Evolutionary conservation across 805 yeast species (phyloP).

Genomic region (Ogataea siamensis): DNA sequence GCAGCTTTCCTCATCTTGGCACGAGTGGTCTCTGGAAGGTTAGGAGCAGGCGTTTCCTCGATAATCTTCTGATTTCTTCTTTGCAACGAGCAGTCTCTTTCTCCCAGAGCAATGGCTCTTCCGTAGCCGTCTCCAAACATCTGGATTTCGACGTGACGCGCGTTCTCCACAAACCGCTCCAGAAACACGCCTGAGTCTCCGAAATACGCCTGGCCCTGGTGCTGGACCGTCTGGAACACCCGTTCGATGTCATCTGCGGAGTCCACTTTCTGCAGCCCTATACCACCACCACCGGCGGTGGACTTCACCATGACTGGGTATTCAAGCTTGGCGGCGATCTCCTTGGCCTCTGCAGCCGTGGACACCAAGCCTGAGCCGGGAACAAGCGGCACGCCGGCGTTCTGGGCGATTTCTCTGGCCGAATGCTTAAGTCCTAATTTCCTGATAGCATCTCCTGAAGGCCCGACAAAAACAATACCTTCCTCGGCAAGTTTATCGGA

Average conservation of each 20-base stretch:
- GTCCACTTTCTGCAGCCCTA: slow-evolving; percentile 93
- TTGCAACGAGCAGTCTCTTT: slow-evolving; percentile 96
- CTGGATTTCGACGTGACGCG: slow-evolving; percentile 96
- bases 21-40: slow-evolving; percentile 79
- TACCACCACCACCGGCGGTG: slow-evolving; percentile 99
- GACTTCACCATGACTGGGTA: slow-evolving; percentile 96
- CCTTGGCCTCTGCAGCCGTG: slow-evolving; percentile 69
- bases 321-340: slow-evolving; percentile 67
- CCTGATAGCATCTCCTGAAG: slow-evolving; percentile 89
- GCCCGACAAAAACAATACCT: slow-evolving; percentile 94
- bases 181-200: slow-evolving; percentile 95
- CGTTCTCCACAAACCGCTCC: slow-evolving; percentile 91
- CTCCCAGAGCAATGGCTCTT: slow-evolving; percentile 89
- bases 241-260: slow-evolving; percentile 73
- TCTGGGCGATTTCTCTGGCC: slow-evolving; percentile 88
- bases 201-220: slow-evolving; percentile 89
- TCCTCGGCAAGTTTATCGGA: slow-evolving; percentile 82
- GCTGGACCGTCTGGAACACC: slow-evolving; percentile 87
- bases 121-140: slow-evolving; percentile 96
- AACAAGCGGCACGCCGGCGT: slow-evolving; percentile 92
- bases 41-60: slow-evolving; percentile 98
- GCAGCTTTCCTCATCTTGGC: slow-evolving; percentile 76
- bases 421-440: slow-evolving; percentile 92
- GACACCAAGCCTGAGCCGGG: slow-evolving; percentile 92
- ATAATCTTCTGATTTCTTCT: slow-evolving; percentile 95